Base-by-base conservation (phyloP, 805 yeast genomes). In the Ogataea degrootiae region DNA sequence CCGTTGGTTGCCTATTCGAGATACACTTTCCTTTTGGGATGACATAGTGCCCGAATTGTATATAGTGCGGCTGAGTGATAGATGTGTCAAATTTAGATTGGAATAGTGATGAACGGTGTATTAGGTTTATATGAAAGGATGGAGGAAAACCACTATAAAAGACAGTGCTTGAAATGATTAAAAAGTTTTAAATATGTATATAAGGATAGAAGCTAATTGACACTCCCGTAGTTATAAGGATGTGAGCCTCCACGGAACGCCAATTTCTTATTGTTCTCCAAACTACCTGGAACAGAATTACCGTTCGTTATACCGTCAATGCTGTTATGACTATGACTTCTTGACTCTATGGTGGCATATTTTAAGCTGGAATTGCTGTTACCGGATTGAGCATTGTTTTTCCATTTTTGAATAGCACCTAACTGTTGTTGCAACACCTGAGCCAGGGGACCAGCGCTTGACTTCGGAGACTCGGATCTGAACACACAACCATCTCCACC, bases 401-500 rank as follows among this genome's bases (percentile, higher is more conserved):
- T 16, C 41, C 16, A 39, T n/a, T 23, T 39, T 19, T 17, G 23
- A 17, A 7, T 31, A 9, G 23, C 7, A 39, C 19, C 34, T 22
- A 11, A 14, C 26, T 6, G 41, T 15, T n/a, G 34, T 23, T 7
- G 17, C 33, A 26, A 5, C 26, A 12, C 16, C 26, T 7, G 41
- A 15, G 11, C 34, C 11, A 34, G 38, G 22, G n/a, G 31, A 9
- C 35, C 19, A 16, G 29, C 9, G 14, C 34, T 35, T 9, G 40
- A 37, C 16, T 22, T 39, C 14, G 42, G 21, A 8, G 49, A 46
- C 12, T 41, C 45, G 5, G 49, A 15, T 26, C 42, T 44, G 36
- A 46, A 46, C 3, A 46, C 33, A 31, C 15, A 41, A 9, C 40
- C 47, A 22, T 45, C 47, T 9, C 29, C 47, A 14, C 21, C 16